Percentiles rank a stretch among this genome's conserved stretches.
These are phyloP conservation scores for Colletotrichum australisinense DNA, from an alignment of 2,329 filamentous ascomycete species.

Conservation along the genomic window DNA sequence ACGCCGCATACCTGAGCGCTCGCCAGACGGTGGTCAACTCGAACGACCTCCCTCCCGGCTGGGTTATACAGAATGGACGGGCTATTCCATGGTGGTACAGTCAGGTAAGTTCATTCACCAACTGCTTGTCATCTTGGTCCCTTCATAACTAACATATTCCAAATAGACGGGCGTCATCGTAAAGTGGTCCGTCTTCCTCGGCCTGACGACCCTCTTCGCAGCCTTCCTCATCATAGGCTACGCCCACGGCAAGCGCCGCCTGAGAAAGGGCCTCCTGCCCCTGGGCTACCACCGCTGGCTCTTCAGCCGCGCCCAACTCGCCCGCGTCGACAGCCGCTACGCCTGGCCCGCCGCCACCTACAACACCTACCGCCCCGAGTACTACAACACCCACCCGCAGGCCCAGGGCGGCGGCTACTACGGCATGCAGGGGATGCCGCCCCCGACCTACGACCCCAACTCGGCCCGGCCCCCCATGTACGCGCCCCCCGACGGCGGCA, in stretches of 20 bases:
- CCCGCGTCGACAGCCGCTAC: slow-evolving; percentile 61
- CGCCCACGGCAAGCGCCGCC: slow-evolving; percentile 74
- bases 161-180: slow-evolving; percentile 70
- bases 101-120: slow-evolving; percentile 26
- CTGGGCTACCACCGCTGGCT: slow-evolving; percentile 77
- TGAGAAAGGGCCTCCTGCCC: slow-evolving; percentile 73
- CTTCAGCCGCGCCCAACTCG: slow-evolving; percentile 58
- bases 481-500: slow-evolving; percentile 59
- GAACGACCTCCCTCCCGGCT: slow-evolving; percentile 39
- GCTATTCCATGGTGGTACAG: slow-evolving; percentile 43
- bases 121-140: too few relatives aligned
- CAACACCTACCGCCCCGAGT: slow-evolving; percentile 52
- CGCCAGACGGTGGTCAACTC: slow-evolving; percentile 28
- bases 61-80: slow-evolving; percentile 40
- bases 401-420: slow-evolving; percentile 42
- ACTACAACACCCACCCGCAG: slow-evolving; percentile 43
- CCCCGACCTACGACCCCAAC: slow-evolving; percentile 69
- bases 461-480: slow-evolving; percentile 65
- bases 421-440: slow-evolving; percentile 65
- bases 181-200: slow-evolving; percentile 77
- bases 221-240: slow-evolving; percentile 76
- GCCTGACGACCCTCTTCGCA: slow-evolving; percentile 68
- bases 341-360: slow-evolving; percentile 51
- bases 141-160: too few relatives aligned
- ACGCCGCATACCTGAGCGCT: slow-evolving; percentile 25